Conservation (phyloP, 2,329 filamentous ascomycete genomes). For the Hymenoscyphus fraxineus region DNA sequence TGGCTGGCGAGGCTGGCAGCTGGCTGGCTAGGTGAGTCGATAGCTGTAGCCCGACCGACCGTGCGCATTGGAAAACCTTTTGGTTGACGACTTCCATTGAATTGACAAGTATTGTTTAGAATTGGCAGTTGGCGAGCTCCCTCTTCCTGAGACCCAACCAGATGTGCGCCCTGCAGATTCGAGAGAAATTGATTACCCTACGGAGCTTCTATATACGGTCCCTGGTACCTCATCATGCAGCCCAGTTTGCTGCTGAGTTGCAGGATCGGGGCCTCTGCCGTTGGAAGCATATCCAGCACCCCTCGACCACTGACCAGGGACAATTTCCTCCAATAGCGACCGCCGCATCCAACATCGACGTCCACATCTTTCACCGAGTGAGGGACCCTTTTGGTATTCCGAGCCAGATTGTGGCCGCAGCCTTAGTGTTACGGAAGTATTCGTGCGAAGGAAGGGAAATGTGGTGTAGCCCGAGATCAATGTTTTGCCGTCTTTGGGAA, state of each 20-base stretch:
- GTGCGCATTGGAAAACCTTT: not conserved
- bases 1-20: not conserved
- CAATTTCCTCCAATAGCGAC: slow-evolving; percentile 7
- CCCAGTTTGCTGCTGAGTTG: slow-evolving; percentile 4
- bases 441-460: not conserved
- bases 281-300: slow-evolving; percentile 7
- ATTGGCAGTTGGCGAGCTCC: not conserved
- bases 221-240: slow-evolving; percentile 6
- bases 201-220: not conserved
- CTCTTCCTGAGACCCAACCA: not conserved
- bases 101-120: not conserved
- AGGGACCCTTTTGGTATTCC: slow-evolving; percentile 11
- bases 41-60: not conserved
- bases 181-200: not conserved
- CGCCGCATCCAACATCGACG: not conserved
- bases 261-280: slow-evolving; percentile 7
- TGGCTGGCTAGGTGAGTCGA: not conserved
- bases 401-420: slow-evolving; percentile 7
- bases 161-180: not conserved
- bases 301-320: not conserved
- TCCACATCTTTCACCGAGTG: slow-evolving; percentile 7
- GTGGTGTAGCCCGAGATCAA: slow-evolving; percentile 7
- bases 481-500: slow-evolving; percentile 4
- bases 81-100: not conserved
- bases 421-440: not conserved